Evolutionary conservation across 192 early-diverging fungal genomes (phyloP).

Genomic region (Mortierella antarctica): DNA sequence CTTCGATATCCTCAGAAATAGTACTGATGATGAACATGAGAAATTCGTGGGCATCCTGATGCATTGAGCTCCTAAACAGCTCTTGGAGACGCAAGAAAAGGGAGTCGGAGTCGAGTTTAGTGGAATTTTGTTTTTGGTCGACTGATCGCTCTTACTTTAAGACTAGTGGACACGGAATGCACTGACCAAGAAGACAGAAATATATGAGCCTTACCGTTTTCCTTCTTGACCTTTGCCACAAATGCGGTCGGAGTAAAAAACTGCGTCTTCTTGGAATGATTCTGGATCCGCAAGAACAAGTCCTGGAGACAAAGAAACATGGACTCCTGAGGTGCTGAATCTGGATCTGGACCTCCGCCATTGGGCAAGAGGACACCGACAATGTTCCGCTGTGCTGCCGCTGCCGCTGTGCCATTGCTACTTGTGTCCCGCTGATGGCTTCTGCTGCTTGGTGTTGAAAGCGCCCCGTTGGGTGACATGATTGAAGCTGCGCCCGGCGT

Average conservation of each 20-base stretch:
- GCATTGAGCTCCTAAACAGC: constrained; percentile 91
- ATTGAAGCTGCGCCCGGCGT: background rate
- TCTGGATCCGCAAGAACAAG: constrained; percentile 85
- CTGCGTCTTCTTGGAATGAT: constrained; percentile 85
- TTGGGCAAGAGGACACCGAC: constrained; percentile 45
- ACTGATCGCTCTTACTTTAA: background rate
- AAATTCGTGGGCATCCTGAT: constrained; percentile 99
- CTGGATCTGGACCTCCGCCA: constrained; percentile 57
- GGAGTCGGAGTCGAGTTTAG: background rate
- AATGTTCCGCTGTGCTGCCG: constrained; percentile 24
- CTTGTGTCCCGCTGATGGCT: constrained; percentile 28
- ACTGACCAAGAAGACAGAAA: no score
- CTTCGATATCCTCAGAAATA: constrained; percentile 86
- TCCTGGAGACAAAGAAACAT: constrained; percentile 88
- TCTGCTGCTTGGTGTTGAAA: constrained; percentile 12
- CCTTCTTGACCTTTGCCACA: constrained; percentile 89
- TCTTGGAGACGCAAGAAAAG: constrained; percentile 63
- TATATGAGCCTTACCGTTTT: constrained; percentile 76
- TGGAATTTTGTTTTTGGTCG: background rate
- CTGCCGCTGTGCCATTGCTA: constrained; percentile 12
- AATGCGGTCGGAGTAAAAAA: constrained; percentile 87
- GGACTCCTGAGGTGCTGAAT: constrained; percentile 76
- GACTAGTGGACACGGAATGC: background rate
- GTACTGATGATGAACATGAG: constrained; percentile 94
- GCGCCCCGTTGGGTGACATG: constrained; percentile 12